phyloP scores from a whole-genome alignment of 2,329 filamentous ascomycete genomes.

The Penicillium sp. region DNA sequence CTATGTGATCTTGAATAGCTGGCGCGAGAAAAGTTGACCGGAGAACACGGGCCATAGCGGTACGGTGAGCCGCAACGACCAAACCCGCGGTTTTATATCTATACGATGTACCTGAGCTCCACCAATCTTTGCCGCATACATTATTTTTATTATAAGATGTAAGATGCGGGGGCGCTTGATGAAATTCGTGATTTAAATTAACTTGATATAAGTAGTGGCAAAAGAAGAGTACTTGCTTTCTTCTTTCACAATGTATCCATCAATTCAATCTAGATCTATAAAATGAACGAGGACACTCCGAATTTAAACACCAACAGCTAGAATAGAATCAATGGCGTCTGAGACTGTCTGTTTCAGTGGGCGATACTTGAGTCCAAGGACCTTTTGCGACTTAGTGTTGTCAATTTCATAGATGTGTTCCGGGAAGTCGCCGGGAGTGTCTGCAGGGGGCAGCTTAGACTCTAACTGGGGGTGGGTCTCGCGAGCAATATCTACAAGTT shows the following conservation, averaged over 20 bases:
- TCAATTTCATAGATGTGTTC: constrained; percentile 35
- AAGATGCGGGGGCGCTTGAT: not conserved
- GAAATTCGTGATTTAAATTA: not conserved
- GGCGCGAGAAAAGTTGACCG: constrained; percentile 36
- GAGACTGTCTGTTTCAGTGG: constrained; percentile 38
- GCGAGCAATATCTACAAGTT: constrained; percentile 42
- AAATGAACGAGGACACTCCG: not conserved
- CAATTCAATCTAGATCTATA: not conserved
- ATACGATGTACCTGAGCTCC: not conserved
- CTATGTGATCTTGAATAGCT: constrained; percentile 20
- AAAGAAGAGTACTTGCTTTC: not conserved
- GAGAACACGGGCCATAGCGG: constrained; percentile 23
- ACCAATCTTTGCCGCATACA: not conserved
- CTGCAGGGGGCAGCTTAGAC: constrained; percentile 40
- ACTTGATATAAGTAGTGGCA: not conserved
- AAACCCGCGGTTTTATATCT: constrained; percentile 17
- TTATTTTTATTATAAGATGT: not conserved
- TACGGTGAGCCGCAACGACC: constrained; percentile 27
- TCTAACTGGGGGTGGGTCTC: constrained; percentile 44
- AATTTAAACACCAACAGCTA: constrained; percentile 32
- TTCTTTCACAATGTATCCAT: not conserved
- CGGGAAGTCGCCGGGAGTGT: constrained; percentile 32
- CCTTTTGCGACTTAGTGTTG: constrained; percentile 41
- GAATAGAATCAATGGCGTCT: constrained; percentile 39
- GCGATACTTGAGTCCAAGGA: constrained; percentile 43